These are phyloP conservation scores for Gossypium laxum DNA, from an alignment of 441 rosid genomes.

Conservation along the genomic window DNA sequence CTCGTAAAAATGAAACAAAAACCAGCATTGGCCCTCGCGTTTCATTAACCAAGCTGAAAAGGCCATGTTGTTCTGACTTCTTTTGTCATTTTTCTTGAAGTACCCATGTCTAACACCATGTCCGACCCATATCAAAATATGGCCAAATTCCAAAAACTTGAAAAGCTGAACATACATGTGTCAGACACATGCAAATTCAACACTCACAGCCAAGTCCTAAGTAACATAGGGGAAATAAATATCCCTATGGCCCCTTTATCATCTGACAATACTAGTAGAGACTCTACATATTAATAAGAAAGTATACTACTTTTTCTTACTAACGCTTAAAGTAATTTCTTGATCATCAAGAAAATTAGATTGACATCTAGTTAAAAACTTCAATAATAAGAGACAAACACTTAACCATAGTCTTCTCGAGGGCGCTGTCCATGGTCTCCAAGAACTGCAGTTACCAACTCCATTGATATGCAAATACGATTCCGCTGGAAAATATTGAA, in stretches of 20 bases:
- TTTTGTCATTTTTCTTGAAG: neutral
- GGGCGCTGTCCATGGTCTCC: constrained; percentile 99
- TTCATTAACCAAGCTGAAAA: neutral
- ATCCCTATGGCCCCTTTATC: neutral
- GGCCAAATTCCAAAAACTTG: neutral
- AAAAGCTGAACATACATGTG: neutral
- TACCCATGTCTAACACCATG: neutral
- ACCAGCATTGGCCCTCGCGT: neutral
- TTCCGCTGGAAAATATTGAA: constrained; percentile 38
- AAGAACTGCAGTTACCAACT: constrained; percentile 89
- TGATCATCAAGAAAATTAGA: neutral
- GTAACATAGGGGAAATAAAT: neutral
- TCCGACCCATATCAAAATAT: neutral
- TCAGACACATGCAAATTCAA: neutral
- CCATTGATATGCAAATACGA: constrained; percentile 88
- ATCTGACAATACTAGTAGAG: neutral
- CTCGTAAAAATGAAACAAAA: neutral
- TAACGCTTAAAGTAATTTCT: neutral
- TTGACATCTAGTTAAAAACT: neutral
- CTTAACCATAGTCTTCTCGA: constrained; percentile 64
- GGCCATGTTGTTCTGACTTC: neutral
- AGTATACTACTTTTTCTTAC: neutral
- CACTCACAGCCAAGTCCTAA: neutral
- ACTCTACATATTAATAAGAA: neutral
- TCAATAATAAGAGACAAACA: constrained; percentile 1